Percentiles rank a stretch among this genome's conserved stretches.
Conservation (phyloP, 305 asterid species). For the Solanum hybrid region DNA sequence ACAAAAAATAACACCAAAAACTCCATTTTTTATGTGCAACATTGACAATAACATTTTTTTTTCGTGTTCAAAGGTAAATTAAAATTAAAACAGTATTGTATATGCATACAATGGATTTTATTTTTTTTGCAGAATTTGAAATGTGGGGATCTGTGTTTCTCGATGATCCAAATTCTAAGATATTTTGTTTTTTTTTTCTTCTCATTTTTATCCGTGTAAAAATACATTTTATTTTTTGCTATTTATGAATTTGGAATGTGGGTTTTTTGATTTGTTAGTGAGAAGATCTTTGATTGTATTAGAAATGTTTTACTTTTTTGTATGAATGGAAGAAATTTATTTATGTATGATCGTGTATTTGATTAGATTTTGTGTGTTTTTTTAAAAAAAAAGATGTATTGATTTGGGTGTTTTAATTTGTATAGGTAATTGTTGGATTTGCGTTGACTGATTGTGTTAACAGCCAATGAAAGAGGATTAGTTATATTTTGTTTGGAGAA, state of each 20-base stretch:
- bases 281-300: neutral
- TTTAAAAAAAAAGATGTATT: neutral
- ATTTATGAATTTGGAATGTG: neutral
- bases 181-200: neutral
- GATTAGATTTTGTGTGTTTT: neutral
- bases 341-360: neutral
- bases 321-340: neutral
- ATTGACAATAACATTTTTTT: neutral
- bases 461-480: constrained; percentile 22
- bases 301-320: neutral
- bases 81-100: neutral
- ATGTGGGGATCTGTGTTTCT: constrained; percentile 21
- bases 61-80: neutral
- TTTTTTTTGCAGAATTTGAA: constrained; percentile 6
- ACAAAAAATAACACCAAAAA: neutral
- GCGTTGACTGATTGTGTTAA: constrained; percentile 26
- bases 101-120: neutral
- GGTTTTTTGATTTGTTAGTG: neutral
- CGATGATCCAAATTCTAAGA: constrained; percentile 7
- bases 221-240: neutral
- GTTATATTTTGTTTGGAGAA: constrained; percentile 7
- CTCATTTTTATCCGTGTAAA: neutral
- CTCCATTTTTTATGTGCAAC: neutral
- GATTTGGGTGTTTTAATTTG: constrained; percentile 3
- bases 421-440: constrained; percentile 22